These are phyloP conservation scores for Lolium perenne DNA, from an alignment of 176 grass and related monocot genomes.

Conservation along the genomic window DNA sequence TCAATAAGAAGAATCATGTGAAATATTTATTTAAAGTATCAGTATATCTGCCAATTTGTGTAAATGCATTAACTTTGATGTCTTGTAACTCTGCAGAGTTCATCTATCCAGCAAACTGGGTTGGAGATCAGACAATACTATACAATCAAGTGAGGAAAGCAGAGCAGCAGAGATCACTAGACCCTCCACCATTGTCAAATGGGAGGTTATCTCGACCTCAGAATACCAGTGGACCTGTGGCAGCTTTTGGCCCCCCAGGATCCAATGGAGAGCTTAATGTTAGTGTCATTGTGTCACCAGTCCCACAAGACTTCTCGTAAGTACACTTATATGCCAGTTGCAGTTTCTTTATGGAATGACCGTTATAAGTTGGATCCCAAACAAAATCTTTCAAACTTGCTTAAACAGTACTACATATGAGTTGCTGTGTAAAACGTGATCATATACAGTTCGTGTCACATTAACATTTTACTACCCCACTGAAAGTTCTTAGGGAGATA, in stretches of 20 bases:
- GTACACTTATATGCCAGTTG: conserved; percentile 5
- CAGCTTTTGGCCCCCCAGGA: conserved; percentile 85
- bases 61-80: not conserved
- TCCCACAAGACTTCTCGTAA: conserved; percentile 82
- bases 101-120: conserved; percentile 94
- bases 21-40: not conserved
- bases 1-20: not conserved
- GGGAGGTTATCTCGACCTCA: conserved; percentile 19
- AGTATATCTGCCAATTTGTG: not conserved
- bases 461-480: not conserved
- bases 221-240: conserved; percentile 66
- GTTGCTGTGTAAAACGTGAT: not conserved
- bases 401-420: not conserved
- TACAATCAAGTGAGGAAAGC: conserved; percentile 67
- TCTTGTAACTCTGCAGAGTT: conserved; percentile 57
- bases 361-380: not conserved
- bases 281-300: conserved; percentile 81
- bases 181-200: conserved; percentile 57
- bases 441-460: not conserved
- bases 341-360: not conserved
- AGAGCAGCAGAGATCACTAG: conserved; percentile 77
- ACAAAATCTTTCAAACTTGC: not conserved
- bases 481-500: not conserved
- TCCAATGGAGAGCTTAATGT: conserved; percentile 91
- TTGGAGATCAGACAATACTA: conserved; percentile 86